phyloP scores from a whole-genome alignment of 2,329 filamentous ascomycete genomes.

The Diaporthe citriasiana region DNA sequence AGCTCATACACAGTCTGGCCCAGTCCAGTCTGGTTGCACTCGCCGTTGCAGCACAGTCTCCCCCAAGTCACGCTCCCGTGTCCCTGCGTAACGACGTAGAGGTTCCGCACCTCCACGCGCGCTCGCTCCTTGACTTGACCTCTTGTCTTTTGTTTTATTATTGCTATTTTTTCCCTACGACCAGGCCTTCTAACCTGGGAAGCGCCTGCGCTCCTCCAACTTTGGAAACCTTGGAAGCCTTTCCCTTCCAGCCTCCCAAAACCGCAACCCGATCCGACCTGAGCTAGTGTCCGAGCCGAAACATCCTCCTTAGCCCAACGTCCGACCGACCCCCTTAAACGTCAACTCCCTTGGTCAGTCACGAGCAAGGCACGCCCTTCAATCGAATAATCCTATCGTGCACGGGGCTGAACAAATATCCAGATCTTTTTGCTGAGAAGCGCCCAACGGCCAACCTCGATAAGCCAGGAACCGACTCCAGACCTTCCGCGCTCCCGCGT shows the following conservation, averaged over 20 bases:
- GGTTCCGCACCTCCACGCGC: constrained; percentile 25
- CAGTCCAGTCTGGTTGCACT: constrained; percentile 13
- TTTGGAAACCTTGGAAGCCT: constrained; percentile 30
- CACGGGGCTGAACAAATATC: constrained; percentile 18
- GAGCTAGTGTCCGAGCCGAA: constrained; percentile 37
- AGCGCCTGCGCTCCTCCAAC: constrained; percentile 24
- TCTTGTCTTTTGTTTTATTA: constrained; percentile 19
- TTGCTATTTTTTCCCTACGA: constrained; percentile 24
- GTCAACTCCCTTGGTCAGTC: constrained; percentile 26
- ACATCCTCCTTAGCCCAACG: constrained; percentile 36
- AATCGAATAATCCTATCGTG: constrained; percentile 25
- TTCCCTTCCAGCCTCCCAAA: constrained; percentile 32
- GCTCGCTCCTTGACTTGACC: constrained; percentile 26
- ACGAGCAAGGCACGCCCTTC: constrained; percentile 31
- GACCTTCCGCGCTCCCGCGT: constrained; percentile 46
- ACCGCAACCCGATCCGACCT: constrained; percentile 36
- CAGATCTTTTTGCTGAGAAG: constrained; percentile 34
- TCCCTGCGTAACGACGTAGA: background rate
- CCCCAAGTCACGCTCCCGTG: constrained; percentile 13
- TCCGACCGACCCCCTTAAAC: constrained; percentile 35
- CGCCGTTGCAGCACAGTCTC: constrained; percentile 7
- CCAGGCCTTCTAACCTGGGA: constrained; percentile 14
- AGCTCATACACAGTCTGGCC: constrained; percentile 5
- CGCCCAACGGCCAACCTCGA: constrained; percentile 24
- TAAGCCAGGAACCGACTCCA: constrained; percentile 29